Evolutionary conservation across 2,329 filamentous ascomycete genomes (phyloP).

Genomic region (Chlorencoelia australis): DNA sequence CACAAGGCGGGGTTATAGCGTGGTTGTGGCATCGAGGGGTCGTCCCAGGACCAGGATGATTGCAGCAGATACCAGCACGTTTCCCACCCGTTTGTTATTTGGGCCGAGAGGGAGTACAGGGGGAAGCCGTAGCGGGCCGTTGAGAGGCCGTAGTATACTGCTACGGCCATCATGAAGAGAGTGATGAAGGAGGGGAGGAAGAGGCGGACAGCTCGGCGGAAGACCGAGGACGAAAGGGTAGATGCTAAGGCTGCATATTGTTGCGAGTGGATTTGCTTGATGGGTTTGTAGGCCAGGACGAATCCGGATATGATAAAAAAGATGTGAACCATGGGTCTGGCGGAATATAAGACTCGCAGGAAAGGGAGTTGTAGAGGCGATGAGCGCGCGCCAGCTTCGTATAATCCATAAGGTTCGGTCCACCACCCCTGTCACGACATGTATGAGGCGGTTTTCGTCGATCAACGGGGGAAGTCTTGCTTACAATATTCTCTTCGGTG

Average conservation of each 20-base stretch:
- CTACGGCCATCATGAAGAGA: slow-evolving; percentile 34
- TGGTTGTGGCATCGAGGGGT: slow-evolving; percentile 12
- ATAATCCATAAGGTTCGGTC: slow-evolving; percentile 24
- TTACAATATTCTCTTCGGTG: slow-evolving; percentile 33
- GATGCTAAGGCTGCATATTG: slow-evolving; percentile 30
- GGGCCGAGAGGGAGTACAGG: slow-evolving; percentile 28
- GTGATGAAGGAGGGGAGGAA: slow-evolving; percentile 36
- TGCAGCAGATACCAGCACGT: slow-evolving; percentile 30
- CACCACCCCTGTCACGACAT: too few species aligned
- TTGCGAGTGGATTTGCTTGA: slow-evolving; percentile 32
- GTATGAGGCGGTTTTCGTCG: too few species aligned
- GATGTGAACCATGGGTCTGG: slow-evolving; percentile 39
- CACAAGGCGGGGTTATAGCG: slow-evolving; percentile 24
- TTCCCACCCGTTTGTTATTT: slow-evolving; percentile 32
- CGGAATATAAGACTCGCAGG: slow-evolving; percentile 34
- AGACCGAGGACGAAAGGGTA: slow-evolving; percentile 36
- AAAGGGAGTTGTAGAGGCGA: slow-evolving; percentile 37
- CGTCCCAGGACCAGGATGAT: slow-evolving; percentile 17
- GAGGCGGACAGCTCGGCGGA: slow-evolving; percentile 37
- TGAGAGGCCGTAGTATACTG: slow-evolving; percentile 36
- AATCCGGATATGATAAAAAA: slow-evolving; percentile 44
- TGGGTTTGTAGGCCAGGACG: slow-evolving; percentile 35
- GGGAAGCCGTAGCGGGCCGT: slow-evolving; percentile 34
- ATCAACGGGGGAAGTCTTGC: too few species aligned
- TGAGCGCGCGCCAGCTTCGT: slow-evolving; percentile 26